phyloP scores from a whole-genome alignment of 2,329 filamentous ascomycete genomes.

The Rhinocladiella similis region DNA sequence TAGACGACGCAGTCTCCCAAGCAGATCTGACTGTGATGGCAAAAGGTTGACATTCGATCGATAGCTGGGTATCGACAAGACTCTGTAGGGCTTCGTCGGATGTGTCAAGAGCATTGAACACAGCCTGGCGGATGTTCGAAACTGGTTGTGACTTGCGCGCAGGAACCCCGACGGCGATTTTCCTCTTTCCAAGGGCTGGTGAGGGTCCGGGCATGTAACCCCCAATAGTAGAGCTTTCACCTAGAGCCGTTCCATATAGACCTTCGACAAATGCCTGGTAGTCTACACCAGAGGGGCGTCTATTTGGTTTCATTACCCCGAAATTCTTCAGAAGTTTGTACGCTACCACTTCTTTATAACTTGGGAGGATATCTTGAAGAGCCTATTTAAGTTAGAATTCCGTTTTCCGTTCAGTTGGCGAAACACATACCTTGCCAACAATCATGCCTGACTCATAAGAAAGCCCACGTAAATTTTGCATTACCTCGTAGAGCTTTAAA shows the following conservation, averaged over 20 bases:
- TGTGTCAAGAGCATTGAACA: neutral
- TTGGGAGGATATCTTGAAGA: neutral
- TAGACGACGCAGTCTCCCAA: no score
- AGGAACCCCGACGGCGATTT: neutral
- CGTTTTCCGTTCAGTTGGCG: no score
- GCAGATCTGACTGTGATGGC: neutral
- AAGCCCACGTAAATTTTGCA: neutral
- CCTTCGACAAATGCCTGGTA: conserved; percentile 6
- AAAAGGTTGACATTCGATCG: neutral
- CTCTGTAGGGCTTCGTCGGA: neutral
- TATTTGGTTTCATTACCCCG: conserved; percentile 1
- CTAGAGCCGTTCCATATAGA: conserved; percentile 1
- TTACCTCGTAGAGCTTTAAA: neutral
- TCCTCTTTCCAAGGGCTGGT: no score
- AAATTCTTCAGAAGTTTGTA: conserved; percentile 7
- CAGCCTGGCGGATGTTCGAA: no score
- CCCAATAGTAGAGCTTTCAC: neutral
- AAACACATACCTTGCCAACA: conserved; percentile 3
- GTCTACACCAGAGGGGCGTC: neutral
- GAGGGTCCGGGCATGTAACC: no score
- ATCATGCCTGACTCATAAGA: conserved; percentile 1
- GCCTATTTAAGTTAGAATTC: neutral
- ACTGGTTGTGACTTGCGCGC: no score
- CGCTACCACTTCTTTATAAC: conserved; percentile 12
- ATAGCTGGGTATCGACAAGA: neutral